phyloP scores from a whole-genome alignment of 257 asterid genomes.

The Solanum bulbocastanum region DNA sequence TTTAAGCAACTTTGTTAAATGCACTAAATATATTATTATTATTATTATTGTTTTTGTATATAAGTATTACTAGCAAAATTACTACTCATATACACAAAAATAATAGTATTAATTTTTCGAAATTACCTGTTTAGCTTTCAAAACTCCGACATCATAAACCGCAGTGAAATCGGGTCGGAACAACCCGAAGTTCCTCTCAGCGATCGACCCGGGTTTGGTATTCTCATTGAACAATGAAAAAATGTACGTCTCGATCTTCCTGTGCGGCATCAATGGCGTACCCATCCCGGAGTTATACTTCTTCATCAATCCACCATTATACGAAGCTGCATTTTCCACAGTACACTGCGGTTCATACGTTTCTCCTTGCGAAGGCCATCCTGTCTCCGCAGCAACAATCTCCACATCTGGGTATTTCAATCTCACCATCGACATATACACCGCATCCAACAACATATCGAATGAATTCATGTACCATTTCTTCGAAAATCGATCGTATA shows the following conservation, averaged over 20 bases:
- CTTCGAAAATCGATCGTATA: constrained; percentile 24
- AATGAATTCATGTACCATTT: constrained; percentile 57
- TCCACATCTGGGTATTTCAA: constrained; percentile 69
- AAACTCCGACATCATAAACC: constrained; percentile 56
- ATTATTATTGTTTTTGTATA: too few species aligned
- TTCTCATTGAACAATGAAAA: constrained; percentile 77
- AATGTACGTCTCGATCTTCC: constrained; percentile 51
- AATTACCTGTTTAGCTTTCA: constrained; percentile 27
- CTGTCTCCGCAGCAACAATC: constrained; percentile 74
- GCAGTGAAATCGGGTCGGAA: constrained; percentile 61
- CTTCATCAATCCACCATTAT: constrained; percentile 52
- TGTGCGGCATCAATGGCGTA: constrained; percentile 75
- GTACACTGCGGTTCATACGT: constrained; percentile 52
- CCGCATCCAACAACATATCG: constrained; percentile 68
- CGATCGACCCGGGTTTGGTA: constrained; percentile 42
- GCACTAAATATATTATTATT: too few species aligned
- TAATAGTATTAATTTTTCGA: not conserved
- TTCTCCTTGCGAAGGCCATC: constrained; percentile 78
- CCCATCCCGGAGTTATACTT: constrained; percentile 41
- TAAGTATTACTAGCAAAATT: not conserved
- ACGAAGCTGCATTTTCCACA: constrained; percentile 59
- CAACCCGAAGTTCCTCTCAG: constrained; percentile 85
- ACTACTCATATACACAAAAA: not conserved
- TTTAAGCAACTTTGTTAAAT: too few species aligned
- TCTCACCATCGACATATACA: constrained; percentile 51